Evolutionary conservation across 179 eudicot species (phyloP), one percentile per base, ranked within the genome.

Genomic region (Camellia oleifera): DNA sequence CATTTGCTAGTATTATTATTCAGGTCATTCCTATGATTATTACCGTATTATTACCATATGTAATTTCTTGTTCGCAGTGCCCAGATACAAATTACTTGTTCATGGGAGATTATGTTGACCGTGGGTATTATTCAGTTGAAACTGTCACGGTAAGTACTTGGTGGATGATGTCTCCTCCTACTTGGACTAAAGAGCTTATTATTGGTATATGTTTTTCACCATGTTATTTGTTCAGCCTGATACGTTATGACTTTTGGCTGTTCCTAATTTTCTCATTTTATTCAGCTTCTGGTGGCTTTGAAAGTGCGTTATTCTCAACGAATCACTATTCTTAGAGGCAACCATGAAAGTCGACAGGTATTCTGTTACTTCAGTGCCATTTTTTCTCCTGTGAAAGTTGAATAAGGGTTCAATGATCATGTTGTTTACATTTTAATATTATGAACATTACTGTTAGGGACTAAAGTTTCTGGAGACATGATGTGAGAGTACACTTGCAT

Each of bases 281-380:
- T 81, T 75, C 92, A 93, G 98, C 92, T 96, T 77, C 79, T 96
- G 82, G 99, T 96, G 81, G 98, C 98, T 66, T 86, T 95, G 78
- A 95, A 95, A 89, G 98, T 95, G 81, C 97, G 98, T 40, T 90
- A 91, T 89, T 88, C 93, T 63, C 97, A 96, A 77, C 88, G 99
- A 74, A 90, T 96, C 77, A 94, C 99, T 70, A 94, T 96, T 90
- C 93, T 96, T 42, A 80, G 99, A 82, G 99, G 98, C 70, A 95
- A 95, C 79, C 99, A 95, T 85, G 99, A 95, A 86, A 95, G 99
- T 76, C 92, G 99, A 67, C 99, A 92, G 98, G 99, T 96, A 86
- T 75, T 13, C 40, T 6, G 15, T 69, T 57, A 13, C 17, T 69
- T 78, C 44, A 2, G 17, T 54, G 61, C 1, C 18, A n/a, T 4